Evolutionary conservation across 2,329 filamentous ascomycete genomes (phyloP).

Genomic region (Tolypocladium pustulatum): DNA sequence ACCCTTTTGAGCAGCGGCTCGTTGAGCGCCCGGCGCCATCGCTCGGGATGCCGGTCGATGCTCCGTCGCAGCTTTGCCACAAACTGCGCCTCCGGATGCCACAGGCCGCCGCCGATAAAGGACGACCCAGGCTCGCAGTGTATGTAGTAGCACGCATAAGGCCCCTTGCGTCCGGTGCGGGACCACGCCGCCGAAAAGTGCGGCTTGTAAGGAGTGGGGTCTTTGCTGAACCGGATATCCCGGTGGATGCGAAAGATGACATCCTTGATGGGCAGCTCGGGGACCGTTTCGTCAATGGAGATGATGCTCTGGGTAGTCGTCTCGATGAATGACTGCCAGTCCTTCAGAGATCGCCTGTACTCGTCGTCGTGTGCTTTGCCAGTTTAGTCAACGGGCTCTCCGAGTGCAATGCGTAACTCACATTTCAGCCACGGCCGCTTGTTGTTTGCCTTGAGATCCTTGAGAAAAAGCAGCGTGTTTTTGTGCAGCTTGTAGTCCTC

Average conservation of each 20-base stretch:
- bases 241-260: conserved; percentile 81
- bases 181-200: conserved; percentile 83
- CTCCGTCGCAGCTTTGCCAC: conserved; percentile 58
- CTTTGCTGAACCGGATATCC: conserved; percentile 74
- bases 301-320: conserved; percentile 59
- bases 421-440: conserved; percentile 48
- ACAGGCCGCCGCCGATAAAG: conserved; percentile 73
- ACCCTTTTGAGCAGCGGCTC: conserved; percentile 48
- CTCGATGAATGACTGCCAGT: conserved; percentile 74
- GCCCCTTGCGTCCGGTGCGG: conserved; percentile 75
- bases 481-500: conserved; percentile 41
- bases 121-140: conserved; percentile 64
- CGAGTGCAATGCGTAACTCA: conserved; percentile 16
- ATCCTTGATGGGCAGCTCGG: conserved; percentile 78
- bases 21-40: conserved; percentile 58
- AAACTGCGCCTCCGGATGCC: conserved; percentile 62
- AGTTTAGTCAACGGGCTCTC: background rate
- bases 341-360: conserved; percentile 65
- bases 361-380: conserved; percentile 63
- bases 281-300: conserved; percentile 68
- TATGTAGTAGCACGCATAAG: conserved; percentile 82
- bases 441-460: conserved; percentile 50
- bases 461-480: conserved; percentile 48
- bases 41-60: conserved; percentile 62
- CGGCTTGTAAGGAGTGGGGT: conserved; percentile 83